These are phyloP conservation scores for Metarhizium album DNA, from an alignment of 2,329 filamentous ascomycete species.

Conservation along the genomic window DNA sequence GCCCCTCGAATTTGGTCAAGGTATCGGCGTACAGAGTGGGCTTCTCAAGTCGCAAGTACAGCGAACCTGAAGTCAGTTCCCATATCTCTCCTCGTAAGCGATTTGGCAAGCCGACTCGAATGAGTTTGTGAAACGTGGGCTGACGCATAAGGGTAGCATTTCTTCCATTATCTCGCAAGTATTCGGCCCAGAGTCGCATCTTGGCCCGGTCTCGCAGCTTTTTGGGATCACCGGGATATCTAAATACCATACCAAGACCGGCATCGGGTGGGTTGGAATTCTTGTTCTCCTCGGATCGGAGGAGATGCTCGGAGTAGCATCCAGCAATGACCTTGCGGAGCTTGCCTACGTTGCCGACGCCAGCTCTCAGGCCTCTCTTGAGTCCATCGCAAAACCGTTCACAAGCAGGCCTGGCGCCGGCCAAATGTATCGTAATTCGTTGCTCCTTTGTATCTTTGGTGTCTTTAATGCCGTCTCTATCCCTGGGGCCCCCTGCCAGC, in stretches of 20 bases:
- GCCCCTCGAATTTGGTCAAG: slow-evolving; percentile 68
- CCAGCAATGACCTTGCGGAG: slow-evolving; percentile 69
- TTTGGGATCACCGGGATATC: slow-evolving; percentile 88
- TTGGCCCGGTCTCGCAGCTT: slow-evolving; percentile 93
- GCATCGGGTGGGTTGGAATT: slow-evolving; percentile 62
- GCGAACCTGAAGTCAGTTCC: slow-evolving; percentile 86
- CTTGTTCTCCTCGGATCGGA: slow-evolving; percentile 53
- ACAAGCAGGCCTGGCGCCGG: slow-evolving; percentile 77
- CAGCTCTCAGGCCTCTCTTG: slow-evolving; percentile 78
- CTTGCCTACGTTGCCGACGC: slow-evolving; percentile 78
- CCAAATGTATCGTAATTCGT: slow-evolving; percentile 83
- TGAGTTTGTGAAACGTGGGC: slow-evolving; percentile 95
- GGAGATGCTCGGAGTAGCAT: slow-evolving; percentile 84
- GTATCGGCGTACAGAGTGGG: slow-evolving; percentile 79
- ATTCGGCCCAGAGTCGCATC: slow-evolving; percentile 96
- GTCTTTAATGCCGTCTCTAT: slow-evolving; percentile 31
- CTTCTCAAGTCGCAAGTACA: slow-evolving; percentile 78
- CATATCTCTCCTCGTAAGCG: slow-evolving; percentile 87
- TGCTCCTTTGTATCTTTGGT: slow-evolving; percentile 50
- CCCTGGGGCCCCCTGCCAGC: slow-evolving; percentile 43
- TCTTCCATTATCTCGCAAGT: slow-evolving; percentile 86
- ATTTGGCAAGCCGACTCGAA: slow-evolving; percentile 90
- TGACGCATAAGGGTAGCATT: slow-evolving; percentile 89
- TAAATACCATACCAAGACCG: slow-evolving; percentile 82
- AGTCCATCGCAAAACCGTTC: slow-evolving; percentile 94